A percentile compares a stretch with the other conserved stretches of the same genome.
Evolutionary conservation across 2,329 filamentous ascomycete genomes (phyloP).

Genomic region (Ophiostoma perfectum): DNA sequence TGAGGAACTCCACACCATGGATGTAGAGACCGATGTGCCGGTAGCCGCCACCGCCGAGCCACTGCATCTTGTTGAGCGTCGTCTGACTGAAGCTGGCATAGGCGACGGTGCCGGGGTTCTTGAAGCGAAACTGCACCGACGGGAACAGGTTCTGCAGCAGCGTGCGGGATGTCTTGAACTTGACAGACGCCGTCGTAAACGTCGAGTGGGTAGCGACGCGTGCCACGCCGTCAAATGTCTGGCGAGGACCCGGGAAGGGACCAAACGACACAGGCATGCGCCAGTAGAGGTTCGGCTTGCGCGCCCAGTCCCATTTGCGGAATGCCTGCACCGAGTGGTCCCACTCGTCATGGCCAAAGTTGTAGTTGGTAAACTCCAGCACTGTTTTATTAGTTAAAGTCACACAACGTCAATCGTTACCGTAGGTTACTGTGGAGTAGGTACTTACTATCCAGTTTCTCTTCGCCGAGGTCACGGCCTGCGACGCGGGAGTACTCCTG

Average conservation of each 20-base stretch:
- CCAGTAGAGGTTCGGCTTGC: slow-evolving; percentile 37
- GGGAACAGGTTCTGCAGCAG: slow-evolving; percentile 46
- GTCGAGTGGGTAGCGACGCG: slow-evolving; percentile 29
- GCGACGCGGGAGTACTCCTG: slow-evolving; percentile 43
- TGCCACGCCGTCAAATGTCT: slow-evolving; percentile 34
- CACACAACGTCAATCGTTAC: slow-evolving; percentile 12
- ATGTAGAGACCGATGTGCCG: slow-evolving; percentile 55
- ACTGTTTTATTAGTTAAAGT: slow-evolving; percentile 32
- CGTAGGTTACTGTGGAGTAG: background rate
- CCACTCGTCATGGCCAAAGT: slow-evolving; percentile 55
- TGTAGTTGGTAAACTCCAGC: slow-evolving; percentile 43
- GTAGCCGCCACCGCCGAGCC: slow-evolving; percentile 58
- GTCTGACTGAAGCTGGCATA: slow-evolving; percentile 41
- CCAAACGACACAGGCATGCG: slow-evolving; percentile 44
- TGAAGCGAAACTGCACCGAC: slow-evolving; percentile 39
- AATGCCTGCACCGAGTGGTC: slow-evolving; percentile 48
- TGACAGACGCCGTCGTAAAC: slow-evolving; percentile 44
- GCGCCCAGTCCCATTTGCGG: slow-evolving; percentile 44
- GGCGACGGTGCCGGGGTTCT: slow-evolving; percentile 39
- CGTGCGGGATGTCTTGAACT: slow-evolving; percentile 47
- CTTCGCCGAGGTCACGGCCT: slow-evolving; percentile 43
- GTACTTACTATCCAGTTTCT: slow-evolving; percentile 22
- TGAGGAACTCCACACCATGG: slow-evolving; percentile 54
- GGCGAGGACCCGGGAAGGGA: slow-evolving; percentile 42
- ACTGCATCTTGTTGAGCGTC: slow-evolving; percentile 48